Percentiles rank a stretch among this genome's conserved stretches.
Evolutionary conservation across 306 rosid genomes (phyloP).

Genomic region (Pachyrhizus erosus): DNA sequence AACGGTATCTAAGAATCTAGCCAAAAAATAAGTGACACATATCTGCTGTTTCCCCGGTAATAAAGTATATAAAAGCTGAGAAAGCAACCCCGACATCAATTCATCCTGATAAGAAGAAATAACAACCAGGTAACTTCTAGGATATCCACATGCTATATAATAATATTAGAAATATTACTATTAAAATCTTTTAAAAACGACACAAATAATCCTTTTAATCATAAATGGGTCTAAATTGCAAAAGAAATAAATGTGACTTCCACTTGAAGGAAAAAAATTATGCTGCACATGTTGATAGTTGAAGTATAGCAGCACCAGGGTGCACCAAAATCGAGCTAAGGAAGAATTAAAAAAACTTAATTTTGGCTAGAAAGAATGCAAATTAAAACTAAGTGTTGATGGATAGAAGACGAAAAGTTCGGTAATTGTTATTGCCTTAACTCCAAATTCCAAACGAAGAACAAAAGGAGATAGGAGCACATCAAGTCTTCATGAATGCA

Average conservation of each 20-base stretch:
- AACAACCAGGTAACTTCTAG: slow-evolving; percentile 20
- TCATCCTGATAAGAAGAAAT: slow-evolving; percentile 35
- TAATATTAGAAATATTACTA: background rate
- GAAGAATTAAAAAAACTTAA: background rate
- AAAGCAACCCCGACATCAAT: slow-evolving; percentile 24
- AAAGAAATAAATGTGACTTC: background rate
- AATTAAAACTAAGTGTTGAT: background rate
- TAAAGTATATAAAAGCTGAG: slow-evolving; percentile 10
- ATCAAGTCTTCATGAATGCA: slow-evolving; percentile 46
- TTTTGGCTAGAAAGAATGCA: background rate
- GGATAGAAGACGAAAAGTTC: background rate
- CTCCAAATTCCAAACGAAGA: slow-evolving; percentile 16
- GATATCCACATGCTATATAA: background rate
- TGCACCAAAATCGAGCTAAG: slow-evolving; percentile 10
- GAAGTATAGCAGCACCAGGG: background rate
- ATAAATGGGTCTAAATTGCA: background rate
- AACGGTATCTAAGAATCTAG: slow-evolving; percentile 44
- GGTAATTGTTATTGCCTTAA: slow-evolving; percentile 29
- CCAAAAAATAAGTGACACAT: slow-evolving; percentile 45
- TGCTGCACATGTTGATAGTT: slow-evolving; percentile 8
- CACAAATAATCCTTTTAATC: background rate
- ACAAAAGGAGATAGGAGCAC: slow-evolving; percentile 45
- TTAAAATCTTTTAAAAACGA: background rate
- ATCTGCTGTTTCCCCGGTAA: slow-evolving; percentile 21
- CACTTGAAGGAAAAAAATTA: background rate